Evolutionary conservation across 306 rosid species (phyloP), one percentile per base, ranked within the genome.

Genomic region (Morella rubra): DNA sequence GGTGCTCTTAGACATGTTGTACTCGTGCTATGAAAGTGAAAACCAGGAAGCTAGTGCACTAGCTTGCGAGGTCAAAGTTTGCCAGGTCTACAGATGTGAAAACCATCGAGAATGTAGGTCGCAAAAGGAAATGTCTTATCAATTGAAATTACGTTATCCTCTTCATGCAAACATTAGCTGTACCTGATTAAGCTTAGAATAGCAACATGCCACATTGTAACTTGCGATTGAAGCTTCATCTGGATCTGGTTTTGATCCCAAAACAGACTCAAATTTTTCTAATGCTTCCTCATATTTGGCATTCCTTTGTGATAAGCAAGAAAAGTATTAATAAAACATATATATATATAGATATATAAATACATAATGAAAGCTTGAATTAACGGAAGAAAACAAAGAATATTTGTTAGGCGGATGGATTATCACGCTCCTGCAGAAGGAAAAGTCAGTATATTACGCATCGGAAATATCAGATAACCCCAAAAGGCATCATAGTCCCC

Each of bases 111-210:
- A 40, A 58, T 9, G 7, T 20, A 22, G 24, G 20, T 4, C 4
- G 65, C 40, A 58, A 22, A 22, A 58, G 41, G 32, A 58, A 58
- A 22, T 4, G 41, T 41, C 12, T 58, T 8, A 9, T 40, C 24
- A 22, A 58, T 20, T 40, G 11, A 12, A 56, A 59, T 5, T 5
- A 59, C 10, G 74, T 61, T 10, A 5, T 70, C 15, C 27, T 76
- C 10, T 72, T 24, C 50, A 44, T 8, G 44, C 14, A 15, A 68
- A 60, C 22, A 74, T 72, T 52, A 75, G 69, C 16, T 66, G 10
- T 88, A 92, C 99, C 97, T 89, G 97, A 82, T 95, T 89, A 78
- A 95, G 92, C 86, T 90, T 93, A 69, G 99, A 89, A 82, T 95
- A 95, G 78, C 97, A 92, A 69, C 97, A 95, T 60, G 99, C 93